Base-by-base conservation (phyloP, 2,329 filamentous ascomycete species). In the Penicillium janthinellum region DNA sequence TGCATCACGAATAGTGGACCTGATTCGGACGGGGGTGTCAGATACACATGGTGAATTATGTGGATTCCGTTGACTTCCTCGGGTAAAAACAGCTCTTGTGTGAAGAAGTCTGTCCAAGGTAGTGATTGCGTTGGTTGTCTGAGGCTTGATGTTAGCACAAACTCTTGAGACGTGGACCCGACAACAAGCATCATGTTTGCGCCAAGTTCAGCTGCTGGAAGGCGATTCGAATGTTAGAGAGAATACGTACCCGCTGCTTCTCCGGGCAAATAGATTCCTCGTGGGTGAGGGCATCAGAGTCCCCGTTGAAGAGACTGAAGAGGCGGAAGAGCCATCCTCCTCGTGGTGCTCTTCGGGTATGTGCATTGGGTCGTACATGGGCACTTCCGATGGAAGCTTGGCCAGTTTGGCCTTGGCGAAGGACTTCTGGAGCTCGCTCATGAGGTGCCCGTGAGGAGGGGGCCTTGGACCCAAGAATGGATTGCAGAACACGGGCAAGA, bases 1-100 rank as follows among this genome's bases (percentile, higher is more conserved):
- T 99, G 95, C 78, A 90, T 91, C 60, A 98, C 89, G 75, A 99
- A 93, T 5, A 99, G 81, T 0, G 94, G 92, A 0, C 90, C 91
- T 62, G 84, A 84, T 39, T 84, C 87, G 1, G 74, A 71, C 0
- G 94, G 93, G 0, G 92, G 92, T 20, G 88, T 96, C 45, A 98
- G 82, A 75, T 98, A 98, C 58, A 86, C 90, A 79, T 99, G 95
- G 72, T 93, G 90, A 54, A 82, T 85, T 44, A 91, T 84, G 22
- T 78, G 74, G 39, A 76, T 62, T 20, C 68, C 71, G 39, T 71
- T 66, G 37, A 74, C 72, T 28, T 75, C 68, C 45, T 73, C 67
- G 20, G 75, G 70, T 41, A 98, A 82, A 70, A 87, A 92, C 57
- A 98, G 82, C 74, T 98, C 94, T 69, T 92, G 88, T 65, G 92